A percentile compares a stretch with the other conserved stretches of the same genome.
Conservation (phyloP, 176 grass and related monocot genomes). For the Juncus inflexus region DNA sequence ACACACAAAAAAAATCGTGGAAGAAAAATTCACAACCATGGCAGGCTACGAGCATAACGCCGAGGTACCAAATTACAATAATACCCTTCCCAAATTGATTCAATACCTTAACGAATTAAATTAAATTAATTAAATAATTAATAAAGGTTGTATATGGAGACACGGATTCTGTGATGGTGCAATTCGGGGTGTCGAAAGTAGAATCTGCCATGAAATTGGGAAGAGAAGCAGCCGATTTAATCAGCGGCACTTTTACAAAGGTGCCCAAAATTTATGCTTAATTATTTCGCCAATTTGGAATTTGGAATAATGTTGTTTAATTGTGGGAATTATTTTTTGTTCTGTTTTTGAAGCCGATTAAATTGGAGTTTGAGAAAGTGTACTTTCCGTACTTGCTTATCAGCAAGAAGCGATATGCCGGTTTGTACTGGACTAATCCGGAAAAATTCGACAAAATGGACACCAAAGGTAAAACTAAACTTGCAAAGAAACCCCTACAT, state of each 20-base stretch:
- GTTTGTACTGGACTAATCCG: slow-evolving; percentile 97
- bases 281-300: neutral
- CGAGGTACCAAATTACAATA: slow-evolving; percentile 47
- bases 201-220: slow-evolving; percentile 87
- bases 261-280: slow-evolving; percentile 19
- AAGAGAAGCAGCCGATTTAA: slow-evolving; percentile 89
- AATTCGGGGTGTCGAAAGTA: slow-evolving; percentile 83
- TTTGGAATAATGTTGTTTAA: neutral
- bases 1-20: slow-evolving; percentile 96
- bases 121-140: slow-evolving; percentile 17
- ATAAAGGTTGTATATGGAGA: slow-evolving; percentile 90
- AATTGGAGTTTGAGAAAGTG: slow-evolving; percentile 95
- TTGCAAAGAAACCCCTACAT: neutral
- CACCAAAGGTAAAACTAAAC: slow-evolving; percentile 63
- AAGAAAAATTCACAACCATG: slow-evolving; percentile 82
- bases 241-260: slow-evolving; percentile 95
- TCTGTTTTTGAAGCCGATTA: slow-evolving; percentile 64
- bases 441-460: slow-evolving; percentile 99
- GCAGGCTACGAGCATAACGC: slow-evolving; percentile 91
- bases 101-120: too few relatives aligned
- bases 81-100: too few relatives aligned
- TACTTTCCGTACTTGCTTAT: slow-evolving; percentile 94
- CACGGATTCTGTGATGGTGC: slow-evolving; percentile 98
- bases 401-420: slow-evolving; percentile 99
- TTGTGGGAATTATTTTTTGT: neutral